phyloP scores from a whole-genome alignment of 306 rosid species.

The Bauhinia variegata region DNA sequence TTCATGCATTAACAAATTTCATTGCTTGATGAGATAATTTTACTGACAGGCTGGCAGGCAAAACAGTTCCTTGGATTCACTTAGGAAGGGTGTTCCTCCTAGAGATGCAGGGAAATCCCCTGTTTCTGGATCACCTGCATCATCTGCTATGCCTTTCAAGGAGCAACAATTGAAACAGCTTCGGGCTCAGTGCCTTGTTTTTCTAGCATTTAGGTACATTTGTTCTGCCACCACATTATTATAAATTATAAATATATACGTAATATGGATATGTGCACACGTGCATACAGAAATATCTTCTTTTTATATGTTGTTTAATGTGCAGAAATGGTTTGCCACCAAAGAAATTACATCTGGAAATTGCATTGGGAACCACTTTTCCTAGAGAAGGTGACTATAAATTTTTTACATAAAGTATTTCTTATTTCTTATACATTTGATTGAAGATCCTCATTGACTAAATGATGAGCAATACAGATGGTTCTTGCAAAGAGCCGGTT shows the following conservation, averaged over 20 bases:
- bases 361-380: slow-evolving; percentile 79
- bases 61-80: slow-evolving; percentile 63
- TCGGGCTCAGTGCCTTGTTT: slow-evolving; percentile 99
- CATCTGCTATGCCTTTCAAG: slow-evolving; percentile 74
- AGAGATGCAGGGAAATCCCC: slow-evolving; percentile 89
- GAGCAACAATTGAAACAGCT: slow-evolving; percentile 98
- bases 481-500: slow-evolving; percentile 60
- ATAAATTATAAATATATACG: too few species aligned
- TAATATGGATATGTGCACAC: too few species aligned
- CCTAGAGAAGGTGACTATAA: slow-evolving; percentile 71
- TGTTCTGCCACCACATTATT: slow-evolving; percentile 7
- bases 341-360: slow-evolving; percentile 96
- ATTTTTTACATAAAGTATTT: slow-evolving; percentile 6
- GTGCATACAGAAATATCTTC: neutral
- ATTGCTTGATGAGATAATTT: slow-evolving; percentile 44
- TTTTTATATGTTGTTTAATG: slow-evolving; percentile 38
- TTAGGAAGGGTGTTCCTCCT: slow-evolving; percentile 57
- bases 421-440: slow-evolving; percentile 2
- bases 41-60: slow-evolving; percentile 73
- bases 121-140: slow-evolving; percentile 42
- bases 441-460: slow-evolving; percentile 27
- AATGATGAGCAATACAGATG: slow-evolving; percentile 53
- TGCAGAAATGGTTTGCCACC: slow-evolving; percentile 93
- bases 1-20: slow-evolving; percentile 30
- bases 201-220: slow-evolving; percentile 89